These are phyloP conservation scores for Ulvella scutata DNA, from an alignment of 139 green algal species.

Conservation along the genomic window DNA sequence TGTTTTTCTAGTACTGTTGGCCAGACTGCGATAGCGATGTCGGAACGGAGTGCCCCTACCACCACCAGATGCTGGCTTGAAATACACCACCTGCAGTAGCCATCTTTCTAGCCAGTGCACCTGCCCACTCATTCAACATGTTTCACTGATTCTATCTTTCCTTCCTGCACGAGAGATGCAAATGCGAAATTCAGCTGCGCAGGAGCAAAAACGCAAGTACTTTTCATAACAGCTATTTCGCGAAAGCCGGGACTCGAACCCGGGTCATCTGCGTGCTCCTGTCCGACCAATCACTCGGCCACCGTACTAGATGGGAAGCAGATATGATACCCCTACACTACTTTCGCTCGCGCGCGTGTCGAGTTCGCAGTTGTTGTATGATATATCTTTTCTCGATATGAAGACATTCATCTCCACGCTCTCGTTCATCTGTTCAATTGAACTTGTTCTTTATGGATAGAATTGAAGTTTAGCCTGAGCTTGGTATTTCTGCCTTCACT, in stretches of 20 bases:
- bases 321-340: conserved; percentile 10
- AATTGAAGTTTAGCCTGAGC: neutral
- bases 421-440: neutral
- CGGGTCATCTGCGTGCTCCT: neutral
- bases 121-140: no score
- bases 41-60: no score
- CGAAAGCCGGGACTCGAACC: conserved; percentile 7
- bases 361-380: neutral
- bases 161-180: no score
- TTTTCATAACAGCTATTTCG: no score
- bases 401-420: neutral
- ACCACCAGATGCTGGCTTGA: no score
- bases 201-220: no score
- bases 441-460: neutral
- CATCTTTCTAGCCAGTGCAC: no score
- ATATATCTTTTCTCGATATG: neutral
- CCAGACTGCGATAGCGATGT: no score
- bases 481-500: neutral
- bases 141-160: no score
- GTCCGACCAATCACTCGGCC: neutral
- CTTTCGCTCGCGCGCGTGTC: neutral
- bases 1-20: no score
- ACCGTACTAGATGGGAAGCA: neutral
- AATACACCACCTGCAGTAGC: no score
- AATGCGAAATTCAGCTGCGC: no score